Percentiles rank a stretch among this genome's conserved stretches.
Evolutionary conservation across 352 stramenopile genomes (phyloP).

Genomic region (Globisporangium camurandrum): DNA sequence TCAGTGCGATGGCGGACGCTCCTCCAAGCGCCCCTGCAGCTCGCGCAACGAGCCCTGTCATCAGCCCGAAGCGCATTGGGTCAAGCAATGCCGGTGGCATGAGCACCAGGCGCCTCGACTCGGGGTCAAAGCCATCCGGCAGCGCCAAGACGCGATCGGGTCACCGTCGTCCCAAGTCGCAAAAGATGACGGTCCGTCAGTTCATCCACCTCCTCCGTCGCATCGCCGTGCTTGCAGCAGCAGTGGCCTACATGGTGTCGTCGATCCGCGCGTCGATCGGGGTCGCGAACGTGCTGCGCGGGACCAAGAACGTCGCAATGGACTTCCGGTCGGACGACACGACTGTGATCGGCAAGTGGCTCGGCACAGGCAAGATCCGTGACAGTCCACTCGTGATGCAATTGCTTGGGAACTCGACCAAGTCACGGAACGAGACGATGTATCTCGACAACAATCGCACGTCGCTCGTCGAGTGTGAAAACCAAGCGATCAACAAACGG

Average conservation of each 20-base stretch:
- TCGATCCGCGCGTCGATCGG: not conserved
- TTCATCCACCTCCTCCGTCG: not conserved
- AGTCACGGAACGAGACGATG: not conserved
- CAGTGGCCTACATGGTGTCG: not conserved
- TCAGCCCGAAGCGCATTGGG: not conserved
- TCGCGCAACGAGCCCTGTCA: not conserved
- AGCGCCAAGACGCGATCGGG: not conserved
- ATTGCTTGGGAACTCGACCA: constrained; percentile 1
- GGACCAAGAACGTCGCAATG: not conserved
- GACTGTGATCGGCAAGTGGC: constrained; percentile 1
- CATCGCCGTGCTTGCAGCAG: not conserved
- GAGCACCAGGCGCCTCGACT: too few relatives aligned
- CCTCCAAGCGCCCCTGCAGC: too few relatives aligned
- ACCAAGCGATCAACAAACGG: not conserved
- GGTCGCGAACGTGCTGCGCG: not conserved
- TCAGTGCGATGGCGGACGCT: not conserved
- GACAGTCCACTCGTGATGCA: not conserved
- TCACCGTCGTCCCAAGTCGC: not conserved
- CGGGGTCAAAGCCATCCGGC: too few relatives aligned
- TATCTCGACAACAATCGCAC: constrained; percentile 1
- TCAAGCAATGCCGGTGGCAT: too few relatives aligned
- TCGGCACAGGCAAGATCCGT: constrained; percentile 1
- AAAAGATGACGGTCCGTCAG: not conserved
- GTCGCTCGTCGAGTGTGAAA: constrained; percentile 1
- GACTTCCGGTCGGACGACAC: not conserved